These are phyloP conservation scores for Spiromastix sp. DNA, from an alignment of 2,329 filamentous ascomycete genomes.

Conservation along the genomic window DNA sequence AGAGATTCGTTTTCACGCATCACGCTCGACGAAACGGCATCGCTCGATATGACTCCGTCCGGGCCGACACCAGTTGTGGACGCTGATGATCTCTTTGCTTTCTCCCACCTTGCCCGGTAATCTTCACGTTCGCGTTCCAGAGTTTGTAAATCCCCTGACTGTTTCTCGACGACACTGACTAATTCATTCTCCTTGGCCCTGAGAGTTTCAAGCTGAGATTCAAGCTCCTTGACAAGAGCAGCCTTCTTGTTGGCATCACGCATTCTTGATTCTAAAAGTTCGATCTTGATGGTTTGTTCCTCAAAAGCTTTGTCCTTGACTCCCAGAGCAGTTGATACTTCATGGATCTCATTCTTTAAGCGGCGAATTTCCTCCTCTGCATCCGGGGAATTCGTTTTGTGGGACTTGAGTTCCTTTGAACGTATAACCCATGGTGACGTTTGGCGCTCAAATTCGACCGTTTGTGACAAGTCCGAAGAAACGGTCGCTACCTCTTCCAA, in stretches of 20 bases:
- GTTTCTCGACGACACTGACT: constrained; percentile 23
- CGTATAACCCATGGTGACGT: constrained; percentile 75
- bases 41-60: constrained; percentile 23
- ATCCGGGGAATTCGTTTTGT: constrained; percentile 69
- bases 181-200: constrained; percentile 25
- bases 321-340: constrained; percentile 61
- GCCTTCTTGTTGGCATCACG: constrained; percentile 71
- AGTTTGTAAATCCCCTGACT: constrained; percentile 26
- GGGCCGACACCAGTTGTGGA: constrained; percentile 25
- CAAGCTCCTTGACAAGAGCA: constrained; percentile 36
- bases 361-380: constrained; percentile 75
- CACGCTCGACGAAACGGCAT: constrained; percentile 27
- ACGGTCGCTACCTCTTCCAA: constrained; percentile 62
- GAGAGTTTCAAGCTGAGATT: constrained; percentile 30
- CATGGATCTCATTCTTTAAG: constrained; percentile 68
- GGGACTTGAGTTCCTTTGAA: constrained; percentile 69
- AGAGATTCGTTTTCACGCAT: constrained; percentile 35
- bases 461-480: constrained; percentile 59
- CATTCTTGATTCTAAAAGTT: constrained; percentile 81
- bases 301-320: constrained; percentile 73
- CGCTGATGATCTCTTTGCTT: constrained; percentile 31
- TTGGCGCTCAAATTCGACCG: constrained; percentile 67
- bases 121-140: constrained; percentile 32
- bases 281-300: constrained; percentile 81
- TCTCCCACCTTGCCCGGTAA: constrained; percentile 31